Base-by-base conservation (phyloP, 2,329 filamentous ascomycete genomes). In the Pseudocercospora pini-densiflorae region DNA sequence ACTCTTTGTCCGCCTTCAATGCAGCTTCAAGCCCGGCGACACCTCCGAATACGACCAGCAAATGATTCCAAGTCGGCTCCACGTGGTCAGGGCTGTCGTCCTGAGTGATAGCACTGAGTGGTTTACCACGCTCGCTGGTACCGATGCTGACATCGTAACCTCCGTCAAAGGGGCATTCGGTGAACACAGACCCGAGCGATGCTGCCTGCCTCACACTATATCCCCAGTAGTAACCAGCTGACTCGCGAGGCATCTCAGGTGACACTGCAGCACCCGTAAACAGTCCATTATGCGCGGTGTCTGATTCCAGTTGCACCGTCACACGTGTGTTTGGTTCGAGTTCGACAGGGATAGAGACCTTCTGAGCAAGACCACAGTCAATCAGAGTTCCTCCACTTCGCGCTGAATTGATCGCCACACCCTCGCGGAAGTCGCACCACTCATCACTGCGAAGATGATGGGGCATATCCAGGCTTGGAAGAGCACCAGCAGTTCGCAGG, bases 201-300 rank as follows among this genome's bases (percentile, higher is more conserved):
- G 79, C 74, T 40, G 89, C 89, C 68, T 85, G 87, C 27, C 93
- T 87, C 3, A 93, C 88, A 8, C 82, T 85, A 78, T 91, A 97
- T 54, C 93, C 93, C 92, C 93, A 97, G 80, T 94, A 96, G 79
- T 93, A 95, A 0, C 93, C 93, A 1, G 83, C 87, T 69, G 93
- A 88, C 61, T 90, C 90, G 64, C 92, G 86, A 0, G 93, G 93
- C 2, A 85, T 81, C 27, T 86, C 82, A 0, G 92, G 91, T 40
- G 89, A 84, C 2, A 94, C 89, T 7, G 69, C 69, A 31, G 63
- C 53, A 21, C 64, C 67, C 14, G 54, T 43, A n/a, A 65, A 63
- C 9, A 63, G 61, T 49, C 51, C 58, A 43, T 64, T 60, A 19
- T 62, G 29, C 73, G 70, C 23, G 70, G 76, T 74, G 62, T 84